Evolutionary conservation across 2,329 filamentous ascomycete genomes (phyloP), one percentile per base, ranked within the genome.

Genomic region (Scedosporium apiospermum): DNA sequence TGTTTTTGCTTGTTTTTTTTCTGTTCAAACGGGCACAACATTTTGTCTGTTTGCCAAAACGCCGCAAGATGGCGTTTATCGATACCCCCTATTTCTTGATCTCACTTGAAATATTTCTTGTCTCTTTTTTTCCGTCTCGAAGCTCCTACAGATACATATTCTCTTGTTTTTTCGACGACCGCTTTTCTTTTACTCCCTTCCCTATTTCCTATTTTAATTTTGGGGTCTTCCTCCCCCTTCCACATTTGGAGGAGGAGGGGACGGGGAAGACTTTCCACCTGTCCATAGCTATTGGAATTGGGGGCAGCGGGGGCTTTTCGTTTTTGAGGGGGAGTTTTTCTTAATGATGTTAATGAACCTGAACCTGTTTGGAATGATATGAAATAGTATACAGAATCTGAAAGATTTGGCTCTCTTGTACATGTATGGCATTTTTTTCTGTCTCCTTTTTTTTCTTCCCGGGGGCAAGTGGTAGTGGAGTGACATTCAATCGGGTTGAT

Each of bases 111-210:
- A 38, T 38, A 38, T 38, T 34, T 34, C 30, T 34, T 12, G 34
- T 38, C 34, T 12, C 30, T 49, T 60, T 62, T 49, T 60, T 55
- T 46, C 34, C 42, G 57, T 49, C 61, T 62, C 62, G 64, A 64
- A 64, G 64, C 64, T 63, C 64, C 23, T 27, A 27, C 51, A 55
- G 21, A 27, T 53, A 51, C 34, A 34, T 58, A 38, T n/a, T 34
- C 55, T 58, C 55, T 16, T 58, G 26, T 57, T 57, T 26, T 58
- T 58, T 23, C n/a, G 23, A 16, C 34, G 12, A n/a, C n/a, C 6
- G 18, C 38, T 44, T 49, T 60, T 27, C 42, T 21, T 12, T 34
- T 57, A 26, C 18, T 6, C 38, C 38, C 14, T 60, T 27, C 9
- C 38, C 18, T n/a, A 34, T 60, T 26, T 46, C 42, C 38, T 60